Percentiles rank a stretch among this genome's conserved stretches.
Conservation (phyloP, 495 filamentous ascomycete genomes). For the Podospora pseudoanserina region DNA sequence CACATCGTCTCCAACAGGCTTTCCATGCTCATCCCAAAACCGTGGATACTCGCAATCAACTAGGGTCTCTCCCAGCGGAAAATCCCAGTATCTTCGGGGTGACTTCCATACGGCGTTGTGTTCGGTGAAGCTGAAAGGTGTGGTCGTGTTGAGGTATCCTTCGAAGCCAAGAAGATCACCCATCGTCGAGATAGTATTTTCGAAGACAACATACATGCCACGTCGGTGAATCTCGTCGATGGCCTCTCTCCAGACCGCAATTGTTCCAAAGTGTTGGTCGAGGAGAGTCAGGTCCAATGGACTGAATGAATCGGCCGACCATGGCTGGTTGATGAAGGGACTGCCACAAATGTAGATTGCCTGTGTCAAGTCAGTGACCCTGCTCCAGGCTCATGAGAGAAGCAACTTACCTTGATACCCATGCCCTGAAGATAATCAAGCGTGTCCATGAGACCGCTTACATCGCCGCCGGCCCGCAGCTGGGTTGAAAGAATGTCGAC, state of each 20-base stretch:
- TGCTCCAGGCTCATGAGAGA: neutral
- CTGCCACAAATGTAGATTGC: conserved; percentile 66
- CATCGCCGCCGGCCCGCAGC: conserved; percentile 67
- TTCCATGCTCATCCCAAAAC: conserved; percentile 62
- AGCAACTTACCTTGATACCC: conserved; percentile 53
- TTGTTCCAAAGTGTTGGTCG: conserved; percentile 41
- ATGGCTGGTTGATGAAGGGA: conserved; percentile 37
- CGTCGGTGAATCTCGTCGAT: conserved; percentile 63
- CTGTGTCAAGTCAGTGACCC: conserved; percentile 28
- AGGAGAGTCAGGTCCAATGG: conserved; percentile 24
- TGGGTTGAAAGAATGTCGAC: conserved; percentile 65
- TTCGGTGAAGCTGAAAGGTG: conserved; percentile 54
- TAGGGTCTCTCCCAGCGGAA: conserved; percentile 51
- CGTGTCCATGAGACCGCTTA: conserved; percentile 59
- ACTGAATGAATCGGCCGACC: conserved; percentile 57
- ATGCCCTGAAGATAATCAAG: conserved; percentile 72
- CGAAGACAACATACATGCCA: conserved; percentile 71
- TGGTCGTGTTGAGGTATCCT: conserved; percentile 58
- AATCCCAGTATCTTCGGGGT: conserved; percentile 59
- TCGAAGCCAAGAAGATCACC: conserved; percentile 65
- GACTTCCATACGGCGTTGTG: conserved; percentile 58
- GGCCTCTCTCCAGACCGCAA: conserved; percentile 59
- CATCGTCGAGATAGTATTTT: conserved; percentile 70
- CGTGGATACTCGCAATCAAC: conserved; percentile 60
- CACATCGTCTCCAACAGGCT: conserved; percentile 11